Evolutionary conservation across 1,284 basidiomycete genomes (phyloP), one percentile per base, ranked within the genome.

Genomic region (Sanghuangporus weigelae): DNA sequence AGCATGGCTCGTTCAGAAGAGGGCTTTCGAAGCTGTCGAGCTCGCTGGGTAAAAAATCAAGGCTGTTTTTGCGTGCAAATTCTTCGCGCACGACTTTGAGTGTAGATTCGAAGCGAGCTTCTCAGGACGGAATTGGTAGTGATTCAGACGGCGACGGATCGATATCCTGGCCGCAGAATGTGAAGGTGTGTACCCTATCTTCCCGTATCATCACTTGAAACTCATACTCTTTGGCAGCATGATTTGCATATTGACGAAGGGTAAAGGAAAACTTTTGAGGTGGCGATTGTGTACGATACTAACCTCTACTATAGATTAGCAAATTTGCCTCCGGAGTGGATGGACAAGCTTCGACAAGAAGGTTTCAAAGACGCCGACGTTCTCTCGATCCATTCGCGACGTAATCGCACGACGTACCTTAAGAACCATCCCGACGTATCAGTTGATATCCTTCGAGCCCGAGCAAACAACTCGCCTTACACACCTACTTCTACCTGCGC

Each of bases 201-300:
- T n/a, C 19, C 26, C 39, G 14, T 23, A 19, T 53, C 40, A 11
- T 12, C 38, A 49, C 51, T 60, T 49, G 55, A 26, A 54, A 67
- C 60, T 67, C 56, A 61, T 55, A 35, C 59, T 35, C 62, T 16
- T 58, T 16, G 59, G 16, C 59, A 91, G 88, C 90, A 92, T 69
- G 82, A 91, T 71, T 82, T 92, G 19, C 89, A 92, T 71, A 87
- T 92, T 38, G 87, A 92, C 70, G 90, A 91, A 74, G 83, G 79
- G 83, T 89, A 71, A 66, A 38, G 36, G 14, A 10, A 35, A 54
- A 16, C 19, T 46, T 19, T 7, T 46, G 21, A 46, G 44, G 21
- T n/a, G 16, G 31, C n/a, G 12, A 54, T 16, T 16, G 21, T 16
- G 8, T 21, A 4, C 1, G 38, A 54, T 36, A 31, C 53, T 54